Evolutionary conservation across 768 basidiomycete genomes (phyloP), one percentile per base, ranked within the genome.

Genomic region (Pisolithus albus): DNA sequence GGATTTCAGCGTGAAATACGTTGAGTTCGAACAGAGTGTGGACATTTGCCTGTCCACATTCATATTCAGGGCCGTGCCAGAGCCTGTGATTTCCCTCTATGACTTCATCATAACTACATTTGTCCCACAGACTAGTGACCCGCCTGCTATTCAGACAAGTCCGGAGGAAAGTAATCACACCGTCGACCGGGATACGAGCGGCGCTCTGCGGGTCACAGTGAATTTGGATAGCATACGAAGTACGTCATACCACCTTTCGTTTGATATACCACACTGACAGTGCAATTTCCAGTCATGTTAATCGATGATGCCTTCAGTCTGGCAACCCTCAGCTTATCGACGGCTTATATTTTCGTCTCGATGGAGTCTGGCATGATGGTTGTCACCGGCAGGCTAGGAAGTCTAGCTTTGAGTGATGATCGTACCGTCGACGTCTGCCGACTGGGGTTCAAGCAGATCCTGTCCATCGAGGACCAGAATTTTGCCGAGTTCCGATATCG

Each of bases 71-170:
- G 83, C 87, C 3, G 86, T 88, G 7, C 93, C 96, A 0, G 91
- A 92, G 62, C 93, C 95, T 11, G 84, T 97, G 40, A 72, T 99
- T 36, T 78, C 86, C 2, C 69, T 97, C 19, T 98, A 97, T 68
- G 93, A 98, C 70, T 97, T 95, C 71, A 81, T 99, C 67, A 94
- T 99, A 86, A 86, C 88, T 3, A 97, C 96, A 0, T 99, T 99
- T 67, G 88, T 92, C 9, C 81, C 86, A 8, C 62, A 44, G 37
- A 49, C 57, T 11, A 50, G 53, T 37, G 43, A 54, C 5, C 49
- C 58, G 11, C 43, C 39, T 18, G 51, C 51, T 21, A 39, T 48
- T 6, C 53, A 56, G 40, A 45, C 37, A 49, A 41, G 23, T 46
- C 44, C 30, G 16, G 63, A 61, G 46, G 39, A 56, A 30, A 30